These are phyloP conservation scores for Aspergillus sp. DNA, from an alignment of 2,329 filamentous ascomycete genomes.

Conservation along the genomic window DNA sequence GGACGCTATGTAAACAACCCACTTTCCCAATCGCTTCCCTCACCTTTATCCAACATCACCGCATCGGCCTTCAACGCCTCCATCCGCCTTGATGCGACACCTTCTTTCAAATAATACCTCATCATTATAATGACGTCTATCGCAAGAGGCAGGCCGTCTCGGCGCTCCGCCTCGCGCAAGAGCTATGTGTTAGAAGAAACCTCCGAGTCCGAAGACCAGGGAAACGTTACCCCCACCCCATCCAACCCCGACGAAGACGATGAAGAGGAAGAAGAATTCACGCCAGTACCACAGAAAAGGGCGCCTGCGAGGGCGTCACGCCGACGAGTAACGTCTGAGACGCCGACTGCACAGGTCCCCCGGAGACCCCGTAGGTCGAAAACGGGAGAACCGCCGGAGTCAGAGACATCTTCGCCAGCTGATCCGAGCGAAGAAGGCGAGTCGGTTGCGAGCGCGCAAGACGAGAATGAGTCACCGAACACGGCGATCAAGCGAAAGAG, in stretches of 20 bases:
- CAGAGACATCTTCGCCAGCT: slow-evolving; percentile 60
- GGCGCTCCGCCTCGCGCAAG: slow-evolving; percentile 64
- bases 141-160: slow-evolving; percentile 54
- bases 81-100: slow-evolving; percentile 30
- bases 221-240: slow-evolving; percentile 47
- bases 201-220: slow-evolving; percentile 70
- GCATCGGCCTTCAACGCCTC: slow-evolving; percentile 14
- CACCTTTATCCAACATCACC: slow-evolving; percentile 12
- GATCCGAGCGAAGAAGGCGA: slow-evolving; percentile 35
- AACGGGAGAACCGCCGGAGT: slow-evolving; percentile 55
- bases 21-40: slow-evolving; percentile 28
- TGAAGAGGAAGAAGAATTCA: slow-evolving; percentile 68
- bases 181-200: slow-evolving; percentile 74
- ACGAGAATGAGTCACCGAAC: slow-evolving; percentile 57
- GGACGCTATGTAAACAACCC: slow-evolving; percentile 41
- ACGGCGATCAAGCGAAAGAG: slow-evolving; percentile 71
- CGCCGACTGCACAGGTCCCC: slow-evolving; percentile 37
- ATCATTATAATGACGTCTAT: slow-evolving; percentile 38
- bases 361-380: slow-evolving; percentile 45
- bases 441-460: slow-evolving; percentile 39
- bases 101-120: slow-evolving; percentile 16
- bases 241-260: slow-evolving; percentile 52
- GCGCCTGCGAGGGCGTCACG: slow-evolving; percentile 57
- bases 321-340: slow-evolving; percentile 52
- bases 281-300: slow-evolving; percentile 65